Percentiles rank a stretch among this genome's conserved stretches.
Conservation (phyloP, 164 flowering plant species). For the Magnolia changhungtana region DNA sequence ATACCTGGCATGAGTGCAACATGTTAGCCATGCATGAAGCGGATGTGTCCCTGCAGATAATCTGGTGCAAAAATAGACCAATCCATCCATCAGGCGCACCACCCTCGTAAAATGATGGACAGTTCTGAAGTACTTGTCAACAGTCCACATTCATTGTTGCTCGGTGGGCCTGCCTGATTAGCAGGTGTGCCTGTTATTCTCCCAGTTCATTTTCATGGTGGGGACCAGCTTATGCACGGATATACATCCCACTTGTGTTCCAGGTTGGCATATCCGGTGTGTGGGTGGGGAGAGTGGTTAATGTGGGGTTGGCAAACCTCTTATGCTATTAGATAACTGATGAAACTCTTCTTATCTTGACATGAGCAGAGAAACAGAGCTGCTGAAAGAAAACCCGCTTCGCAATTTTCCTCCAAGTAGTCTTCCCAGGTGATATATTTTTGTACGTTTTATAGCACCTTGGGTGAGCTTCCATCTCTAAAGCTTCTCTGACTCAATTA, state of each 20-base stretch:
- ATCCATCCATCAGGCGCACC: neutral
- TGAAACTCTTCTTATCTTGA: neutral
- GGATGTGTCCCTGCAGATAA: neutral
- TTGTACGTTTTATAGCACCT: neutral
- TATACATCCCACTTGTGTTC: neutral
- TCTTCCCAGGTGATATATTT: conserved; percentile 57
- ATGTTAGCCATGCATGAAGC: too few relatives aligned
- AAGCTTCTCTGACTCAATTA: neutral
- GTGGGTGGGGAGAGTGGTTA: neutral
- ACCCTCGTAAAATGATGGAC: neutral
- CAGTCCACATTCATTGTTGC: neutral
- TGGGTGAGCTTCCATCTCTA: neutral
- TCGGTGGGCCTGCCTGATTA: neutral
- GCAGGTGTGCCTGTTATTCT: neutral
- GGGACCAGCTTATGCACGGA: neutral
- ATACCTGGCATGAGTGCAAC: too few relatives aligned
- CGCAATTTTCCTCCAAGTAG: conserved; percentile 72
- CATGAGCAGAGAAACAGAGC: conserved; percentile 66
- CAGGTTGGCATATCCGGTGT: neutral
- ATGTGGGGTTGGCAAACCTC: neutral
- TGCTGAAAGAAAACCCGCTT: conserved; percentile 73
- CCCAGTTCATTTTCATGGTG: neutral
- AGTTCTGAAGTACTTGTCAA: neutral
- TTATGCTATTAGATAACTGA: neutral
- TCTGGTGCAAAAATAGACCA: neutral